phyloP scores from a whole-genome alignment of 345 rosid species.

The Erucastrum elatum region DNA sequence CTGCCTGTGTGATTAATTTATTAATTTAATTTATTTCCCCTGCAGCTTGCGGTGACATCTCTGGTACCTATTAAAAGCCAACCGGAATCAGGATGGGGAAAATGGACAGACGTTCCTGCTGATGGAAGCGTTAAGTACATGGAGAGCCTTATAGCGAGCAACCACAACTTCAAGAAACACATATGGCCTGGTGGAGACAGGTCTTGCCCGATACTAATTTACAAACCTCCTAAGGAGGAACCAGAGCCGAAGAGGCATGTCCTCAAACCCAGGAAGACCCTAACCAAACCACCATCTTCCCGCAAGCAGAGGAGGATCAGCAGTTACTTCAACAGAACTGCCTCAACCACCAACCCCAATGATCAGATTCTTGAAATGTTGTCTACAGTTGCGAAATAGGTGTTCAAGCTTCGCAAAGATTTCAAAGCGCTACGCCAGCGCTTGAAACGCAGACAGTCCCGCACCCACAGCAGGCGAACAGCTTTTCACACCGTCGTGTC shows the following conservation, averaged over 20 bases:
- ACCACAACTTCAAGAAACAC: not conserved
- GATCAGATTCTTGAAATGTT: not conserved
- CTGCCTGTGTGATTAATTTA: too few relatives aligned
- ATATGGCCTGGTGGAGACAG: not conserved
- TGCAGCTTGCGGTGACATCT: too few relatives aligned
- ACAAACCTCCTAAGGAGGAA: too few relatives aligned
- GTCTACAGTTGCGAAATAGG: not conserved
- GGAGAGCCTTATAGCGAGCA: not conserved
- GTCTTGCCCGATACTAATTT: not conserved
- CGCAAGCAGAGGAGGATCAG: not conserved
- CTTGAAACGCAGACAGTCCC: not conserved
- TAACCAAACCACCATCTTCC: not conserved
- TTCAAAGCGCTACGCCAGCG: not conserved
- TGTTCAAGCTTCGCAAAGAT: not conserved
- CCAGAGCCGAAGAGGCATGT: not conserved
- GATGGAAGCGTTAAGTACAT: not conserved
- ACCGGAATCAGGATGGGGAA: not conserved
- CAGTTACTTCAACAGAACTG: not conserved
- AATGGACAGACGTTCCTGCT: not conserved
- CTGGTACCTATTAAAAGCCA: too few relatives aligned
- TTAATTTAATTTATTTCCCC: too few relatives aligned
- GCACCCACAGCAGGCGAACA: not conserved
- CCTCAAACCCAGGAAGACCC: not conserved
- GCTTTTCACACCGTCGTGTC: not conserved
- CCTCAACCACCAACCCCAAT: too few relatives aligned